Evolutionary conservation across 192 early-diverging fungal species (phyloP).

Genomic region (Backusella psychrophila): DNA sequence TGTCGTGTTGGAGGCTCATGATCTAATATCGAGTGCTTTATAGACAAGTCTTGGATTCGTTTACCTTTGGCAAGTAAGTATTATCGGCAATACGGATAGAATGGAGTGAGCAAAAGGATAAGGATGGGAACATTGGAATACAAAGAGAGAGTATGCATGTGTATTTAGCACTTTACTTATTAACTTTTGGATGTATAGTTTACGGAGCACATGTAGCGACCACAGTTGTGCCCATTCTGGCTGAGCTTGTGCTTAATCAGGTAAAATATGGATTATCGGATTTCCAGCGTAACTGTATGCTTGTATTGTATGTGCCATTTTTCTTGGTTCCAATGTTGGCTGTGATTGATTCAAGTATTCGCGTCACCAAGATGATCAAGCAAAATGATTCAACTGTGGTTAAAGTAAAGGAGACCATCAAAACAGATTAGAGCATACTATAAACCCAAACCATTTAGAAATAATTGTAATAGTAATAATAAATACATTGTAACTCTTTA

Average conservation of each 20-base stretch:
- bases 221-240: constrained; percentile 59
- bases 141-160: neutral
- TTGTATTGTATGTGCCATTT: constrained; percentile 62
- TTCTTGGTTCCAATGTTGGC: constrained; percentile 60
- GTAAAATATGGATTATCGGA: neutral
- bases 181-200: constrained; percentile 31
- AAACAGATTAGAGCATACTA: neutral
- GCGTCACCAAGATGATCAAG: neutral
- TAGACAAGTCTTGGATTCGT: constrained; percentile 10
- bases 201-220: constrained; percentile 75
- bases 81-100: neutral
- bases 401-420: neutral
- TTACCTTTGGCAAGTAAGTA: constrained; percentile 20
- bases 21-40: neutral
- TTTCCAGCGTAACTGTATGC: constrained; percentile 39
- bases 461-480: too few relatives aligned
- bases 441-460: too few relatives aligned
- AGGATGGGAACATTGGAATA: neutral
- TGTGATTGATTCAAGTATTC: constrained; percentile 36
- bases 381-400: neutral
- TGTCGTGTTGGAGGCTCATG: neutral
- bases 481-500: too few relatives aligned
- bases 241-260: constrained; percentile 47
- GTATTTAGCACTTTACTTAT: neutral
- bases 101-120: neutral